Base-by-base conservation (phyloP, 2,329 filamentous ascomycete genomes). In the Orbilia quercus region DNA sequence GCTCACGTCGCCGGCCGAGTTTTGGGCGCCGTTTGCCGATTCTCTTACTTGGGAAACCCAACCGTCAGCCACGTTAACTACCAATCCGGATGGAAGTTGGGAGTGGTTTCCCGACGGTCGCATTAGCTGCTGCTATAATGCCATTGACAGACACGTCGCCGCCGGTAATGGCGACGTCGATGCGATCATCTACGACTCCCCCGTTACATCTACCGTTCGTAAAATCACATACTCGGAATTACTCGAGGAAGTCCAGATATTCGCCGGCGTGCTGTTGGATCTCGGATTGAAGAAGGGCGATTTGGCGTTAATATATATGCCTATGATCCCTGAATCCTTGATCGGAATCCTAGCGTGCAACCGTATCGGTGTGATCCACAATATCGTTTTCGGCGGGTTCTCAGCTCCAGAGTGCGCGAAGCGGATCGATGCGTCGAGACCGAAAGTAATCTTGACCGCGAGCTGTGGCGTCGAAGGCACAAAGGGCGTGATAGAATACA, bases 361-460 rank as follows among this genome's bases (percentile, higher is more conserved):
- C 73, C 87, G 92, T 7, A 84, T 97, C 0, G 94, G 93, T 9
- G 94, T 92, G 14, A 88, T 97, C 58, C 94, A 98, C 79, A 89
- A 91, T 2, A 91, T 96, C 2, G 94, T 98, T 2, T 97, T 97
- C 80, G 94, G 94, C 44, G 93, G 94, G 0, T 98, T 98, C 79
- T 92, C 91, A 0, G 84, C 92, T 0, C 84, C 85, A 7, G 91
- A 92, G 2, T 84, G 97, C 47, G 91, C 92, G 0, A 93, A 97
- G 81, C 86, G 93, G 23, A 96, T 98, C 76, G 92, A 96, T 55
- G 90, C 91, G 0, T 91, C 90, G 6, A 85, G 85, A 34, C 91
- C 93, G 6, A 86, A 86, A 7, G 88, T 86, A 7, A 87, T 97
- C 53, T 86, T 97, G 79, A 96, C 93, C 0, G 92, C 93, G 0